These are phyloP conservation scores for Ophiostoma sp. DNA, from an alignment of 2,329 filamentous ascomycete species.

Conservation along the genomic window DNA sequence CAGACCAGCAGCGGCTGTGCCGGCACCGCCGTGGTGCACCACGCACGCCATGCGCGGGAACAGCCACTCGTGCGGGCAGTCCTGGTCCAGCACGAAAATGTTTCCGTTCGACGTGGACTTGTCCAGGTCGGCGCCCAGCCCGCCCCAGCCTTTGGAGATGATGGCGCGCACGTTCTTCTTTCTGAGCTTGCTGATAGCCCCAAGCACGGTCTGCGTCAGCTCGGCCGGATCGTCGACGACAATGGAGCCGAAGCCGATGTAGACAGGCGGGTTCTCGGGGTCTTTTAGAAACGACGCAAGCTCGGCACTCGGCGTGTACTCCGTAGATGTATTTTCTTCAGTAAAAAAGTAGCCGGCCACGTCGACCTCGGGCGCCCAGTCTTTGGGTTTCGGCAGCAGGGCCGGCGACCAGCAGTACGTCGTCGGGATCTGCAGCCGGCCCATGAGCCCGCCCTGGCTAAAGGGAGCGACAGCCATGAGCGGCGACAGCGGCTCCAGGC, in stretches of 20 bases:
- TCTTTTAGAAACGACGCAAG: constrained; percentile 61
- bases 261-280: constrained; percentile 67
- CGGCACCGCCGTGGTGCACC: constrained; percentile 82
- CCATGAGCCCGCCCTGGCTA: constrained; percentile 48
- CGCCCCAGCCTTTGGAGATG: constrained; percentile 85
- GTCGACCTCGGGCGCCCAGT: constrained; percentile 67
- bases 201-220: constrained; percentile 67
- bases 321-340: not conserved
- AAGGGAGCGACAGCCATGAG: constrained; percentile 62
- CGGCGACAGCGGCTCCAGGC: constrained; percentile 39
- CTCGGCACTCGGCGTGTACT: constrained; percentile 59
- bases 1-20: constrained; percentile 83
- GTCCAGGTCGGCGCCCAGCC: constrained; percentile 62
- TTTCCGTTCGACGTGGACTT: not conserved
- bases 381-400: constrained; percentile 63
- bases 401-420: constrained; percentile 59
- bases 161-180: constrained; percentile 52
- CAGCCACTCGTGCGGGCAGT: constrained; percentile 70
- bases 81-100: constrained; percentile 16
- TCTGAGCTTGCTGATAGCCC: constrained; percentile 55
- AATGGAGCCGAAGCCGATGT: constrained; percentile 79
- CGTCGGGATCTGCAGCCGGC: constrained; percentile 65
- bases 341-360: constrained; percentile 70
- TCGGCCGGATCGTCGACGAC: constrained; percentile 70
- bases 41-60: constrained; percentile 77